Conservation (phyloP, 805 yeast genomes). For the Candida yuanshanica region DNA sequence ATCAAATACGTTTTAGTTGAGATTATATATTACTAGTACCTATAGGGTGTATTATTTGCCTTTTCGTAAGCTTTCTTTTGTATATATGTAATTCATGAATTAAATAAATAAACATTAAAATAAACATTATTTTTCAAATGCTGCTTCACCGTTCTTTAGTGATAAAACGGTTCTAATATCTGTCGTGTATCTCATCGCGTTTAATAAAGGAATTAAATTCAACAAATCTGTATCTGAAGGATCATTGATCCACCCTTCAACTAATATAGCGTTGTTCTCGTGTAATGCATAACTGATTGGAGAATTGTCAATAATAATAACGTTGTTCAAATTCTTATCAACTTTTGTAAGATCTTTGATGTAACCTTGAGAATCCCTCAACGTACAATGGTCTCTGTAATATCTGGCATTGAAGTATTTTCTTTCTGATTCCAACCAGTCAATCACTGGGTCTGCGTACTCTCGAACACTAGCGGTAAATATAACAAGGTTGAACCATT, state of each 20-base stretch:
- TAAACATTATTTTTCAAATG: constrained; percentile 35
- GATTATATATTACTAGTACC: too few species aligned
- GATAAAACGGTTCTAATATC: constrained; percentile 81
- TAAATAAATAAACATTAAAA: too few species aligned
- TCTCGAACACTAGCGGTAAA: constrained; percentile 94
- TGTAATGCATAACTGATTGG: constrained; percentile 84
- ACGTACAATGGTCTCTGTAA: constrained; percentile 76
- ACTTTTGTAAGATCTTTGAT: constrained; percentile 62
- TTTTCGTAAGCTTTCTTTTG: too few species aligned
- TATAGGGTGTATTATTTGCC: too few species aligned
- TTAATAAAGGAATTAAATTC: constrained; percentile 73
- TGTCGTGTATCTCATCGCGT: constrained; percentile 69
- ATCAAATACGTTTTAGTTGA: too few species aligned
- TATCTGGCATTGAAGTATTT: constrained; percentile 51
- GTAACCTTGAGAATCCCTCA: constrained; percentile 77
- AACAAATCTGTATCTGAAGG: constrained; percentile 84
- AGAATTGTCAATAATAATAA: constrained; percentile 85
- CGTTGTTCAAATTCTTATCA: constrained; percentile 52
- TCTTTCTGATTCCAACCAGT: constrained; percentile 73
- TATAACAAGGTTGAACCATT: constrained; percentile 85
- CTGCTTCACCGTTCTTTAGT: constrained; percentile 64
- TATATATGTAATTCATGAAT: too few species aligned
- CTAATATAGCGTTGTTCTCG: constrained; percentile 82
- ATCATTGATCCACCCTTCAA: constrained; percentile 97
- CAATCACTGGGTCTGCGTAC: constrained; percentile 95